phyloP scores from a whole-genome alignment of 2,329 filamentous ascomycete genomes.

The Ascochyta rabiei region DNA sequence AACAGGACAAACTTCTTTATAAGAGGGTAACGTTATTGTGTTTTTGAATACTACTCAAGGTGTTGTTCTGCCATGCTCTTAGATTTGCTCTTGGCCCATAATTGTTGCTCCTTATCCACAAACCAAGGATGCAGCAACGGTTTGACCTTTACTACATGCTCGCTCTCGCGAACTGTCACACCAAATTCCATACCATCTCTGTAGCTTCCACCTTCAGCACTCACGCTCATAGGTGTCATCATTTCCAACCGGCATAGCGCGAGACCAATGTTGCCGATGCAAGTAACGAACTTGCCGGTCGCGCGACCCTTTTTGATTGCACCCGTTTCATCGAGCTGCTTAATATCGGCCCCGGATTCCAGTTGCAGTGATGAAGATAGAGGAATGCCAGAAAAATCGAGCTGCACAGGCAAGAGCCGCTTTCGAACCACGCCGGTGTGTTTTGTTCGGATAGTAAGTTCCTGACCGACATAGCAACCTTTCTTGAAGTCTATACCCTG shows the following conservation, averaged over 20 bases:
- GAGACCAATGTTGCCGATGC: constrained; percentile 84
- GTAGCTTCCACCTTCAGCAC: constrained; percentile 68
- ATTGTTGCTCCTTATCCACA: constrained; percentile 46
- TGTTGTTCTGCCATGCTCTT: constrained; percentile 3
- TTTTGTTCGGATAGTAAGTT: constrained; percentile 92
- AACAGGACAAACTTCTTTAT: neutral
- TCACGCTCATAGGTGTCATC: constrained; percentile 82
- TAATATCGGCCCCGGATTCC: constrained; percentile 59
- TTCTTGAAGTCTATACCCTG: constrained; percentile 90
- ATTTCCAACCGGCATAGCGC: constrained; percentile 85
- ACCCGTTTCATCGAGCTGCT: constrained; percentile 54
- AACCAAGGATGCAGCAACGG: constrained; percentile 84
- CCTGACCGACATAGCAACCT: constrained; percentile 96
- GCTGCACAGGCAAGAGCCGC: constrained; percentile 78
- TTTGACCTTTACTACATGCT: constrained; percentile 46
- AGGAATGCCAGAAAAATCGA: constrained; percentile 59
- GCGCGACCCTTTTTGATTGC: constrained; percentile 62
- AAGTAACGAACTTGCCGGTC: constrained; percentile 79
- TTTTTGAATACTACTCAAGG: neutral
- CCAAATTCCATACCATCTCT: constrained; percentile 62
- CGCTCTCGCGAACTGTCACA: constrained; percentile 26
- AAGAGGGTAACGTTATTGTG: too few species aligned
- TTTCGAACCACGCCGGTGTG: constrained; percentile 94
- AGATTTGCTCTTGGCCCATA: constrained; percentile 38
- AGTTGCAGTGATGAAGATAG: neutral